Evolutionary conservation across 768 basidiomycete genomes (phyloP).

Genomic region (Leucocoprinus birnbaumii): DNA sequence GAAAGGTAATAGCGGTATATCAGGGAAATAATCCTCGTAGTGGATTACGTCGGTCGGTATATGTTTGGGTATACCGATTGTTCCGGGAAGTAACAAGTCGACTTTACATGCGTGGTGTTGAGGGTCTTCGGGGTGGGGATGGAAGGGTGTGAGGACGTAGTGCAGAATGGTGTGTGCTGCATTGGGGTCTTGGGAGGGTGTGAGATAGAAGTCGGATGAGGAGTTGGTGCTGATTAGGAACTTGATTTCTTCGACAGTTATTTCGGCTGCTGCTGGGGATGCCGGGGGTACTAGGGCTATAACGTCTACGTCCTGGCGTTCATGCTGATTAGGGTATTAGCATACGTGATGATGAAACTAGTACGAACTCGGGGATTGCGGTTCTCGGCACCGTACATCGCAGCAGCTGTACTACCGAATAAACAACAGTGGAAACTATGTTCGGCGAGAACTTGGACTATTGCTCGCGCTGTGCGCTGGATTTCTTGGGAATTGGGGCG

Average conservation of each 20-base stretch:
- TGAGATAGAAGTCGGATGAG: constrained; percentile 31
- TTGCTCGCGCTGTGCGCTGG: constrained; percentile 22
- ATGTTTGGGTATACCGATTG: constrained; percentile 27
- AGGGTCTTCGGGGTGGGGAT: not conserved
- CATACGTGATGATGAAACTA: too few relatives aligned
- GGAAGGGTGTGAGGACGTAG: constrained; percentile 23
- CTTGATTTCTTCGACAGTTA: constrained; percentile 37
- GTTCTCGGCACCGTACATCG: constrained; percentile 31
- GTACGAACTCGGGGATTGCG: constrained; percentile 37
- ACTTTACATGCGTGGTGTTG: constrained; percentile 29
- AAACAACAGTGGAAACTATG: constrained; percentile 30
- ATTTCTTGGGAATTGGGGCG: constrained; percentile 18
- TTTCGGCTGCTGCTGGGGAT: not conserved
- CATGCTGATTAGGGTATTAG: constrained; percentile 8
- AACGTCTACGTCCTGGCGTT: constrained; percentile 44
- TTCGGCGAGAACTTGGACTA: constrained; percentile 19
- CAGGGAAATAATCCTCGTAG: constrained; percentile 14
- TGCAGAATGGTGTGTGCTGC: constrained; percentile 43
- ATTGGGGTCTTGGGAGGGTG: constrained; percentile 30
- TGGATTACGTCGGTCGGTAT: constrained; percentile 20
- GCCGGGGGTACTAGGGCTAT: constrained; percentile 26
- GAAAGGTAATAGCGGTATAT: constrained; percentile 37
- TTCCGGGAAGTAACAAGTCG: constrained; percentile 31
- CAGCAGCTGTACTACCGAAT: constrained; percentile 38
- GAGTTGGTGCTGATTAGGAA: constrained; percentile 26